Percentiles rank a stretch among this genome's conserved stretches.
Conservation (phyloP, 176 grass and related monocot species). For the Poa pratensis region DNA sequence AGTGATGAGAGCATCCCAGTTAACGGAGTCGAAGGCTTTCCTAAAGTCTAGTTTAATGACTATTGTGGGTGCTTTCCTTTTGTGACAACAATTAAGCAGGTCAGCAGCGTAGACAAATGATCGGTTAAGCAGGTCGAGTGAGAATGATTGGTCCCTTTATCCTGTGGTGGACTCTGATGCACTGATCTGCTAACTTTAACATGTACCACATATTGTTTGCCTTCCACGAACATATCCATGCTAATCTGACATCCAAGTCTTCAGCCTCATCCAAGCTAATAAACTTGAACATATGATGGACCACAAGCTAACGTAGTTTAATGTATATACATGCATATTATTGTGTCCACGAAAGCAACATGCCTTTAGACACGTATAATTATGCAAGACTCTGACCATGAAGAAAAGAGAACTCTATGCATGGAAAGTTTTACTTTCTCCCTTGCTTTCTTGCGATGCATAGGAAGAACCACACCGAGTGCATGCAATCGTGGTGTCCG, state of each 20-base stretch:
- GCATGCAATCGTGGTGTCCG: slow-evolving; percentile 31
- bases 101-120: too few relatives aligned
- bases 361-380: slow-evolving; percentile 55
- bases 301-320: slow-evolving; percentile 14
- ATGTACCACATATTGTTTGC: slow-evolving; percentile 27
- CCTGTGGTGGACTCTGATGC: slow-evolving; percentile 8
- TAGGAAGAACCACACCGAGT: slow-evolving; percentile 16
- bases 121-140: too few relatives aligned
- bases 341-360: slow-evolving; percentile 41
- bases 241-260: slow-evolving; percentile 46
- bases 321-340: not conserved
- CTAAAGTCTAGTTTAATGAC: too few relatives aligned
- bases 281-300: slow-evolving; percentile 30
- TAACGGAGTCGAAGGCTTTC: too few relatives aligned
- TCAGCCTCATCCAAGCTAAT: slow-evolving; percentile 37
- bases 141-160: slow-evolving; percentile 40
- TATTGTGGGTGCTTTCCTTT: too few relatives aligned
- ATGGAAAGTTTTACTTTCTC: slow-evolving; percentile 13
- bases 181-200: slow-evolving; percentile 25
- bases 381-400: slow-evolving; percentile 37
- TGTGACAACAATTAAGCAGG: too few relatives aligned
- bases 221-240: slow-evolving; percentile 25
- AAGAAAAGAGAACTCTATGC: slow-evolving; percentile 4
- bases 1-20: too few relatives aligned
- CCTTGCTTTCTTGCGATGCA: not conserved